phyloP scores from a whole-genome alignment of 148 eudicot species.

The Amaranthus palmeri region DNA sequence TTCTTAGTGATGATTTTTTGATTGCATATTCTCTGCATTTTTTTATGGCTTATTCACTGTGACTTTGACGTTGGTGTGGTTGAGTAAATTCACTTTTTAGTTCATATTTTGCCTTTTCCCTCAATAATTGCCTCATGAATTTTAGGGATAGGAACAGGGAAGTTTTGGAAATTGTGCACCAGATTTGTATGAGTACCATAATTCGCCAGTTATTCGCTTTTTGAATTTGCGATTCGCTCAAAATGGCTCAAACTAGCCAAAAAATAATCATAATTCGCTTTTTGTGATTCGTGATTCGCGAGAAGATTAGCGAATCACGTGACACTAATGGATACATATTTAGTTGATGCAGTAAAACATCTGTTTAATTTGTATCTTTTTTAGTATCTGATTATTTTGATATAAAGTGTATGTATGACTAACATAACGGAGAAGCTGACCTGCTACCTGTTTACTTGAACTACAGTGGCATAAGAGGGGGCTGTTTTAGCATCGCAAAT shows the following conservation, averaged over 20 bases:
- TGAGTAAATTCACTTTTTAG: neutral
- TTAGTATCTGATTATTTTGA: neutral
- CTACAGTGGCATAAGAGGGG: constrained; percentile 85
- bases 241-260: no score
- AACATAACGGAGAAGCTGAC: constrained; percentile 23
- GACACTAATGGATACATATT: neutral
- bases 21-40: constrained; percentile 2
- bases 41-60: neutral
- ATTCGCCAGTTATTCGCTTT: no score
- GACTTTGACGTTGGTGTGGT: neutral
- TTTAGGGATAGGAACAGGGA: no score
- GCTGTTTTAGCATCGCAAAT: constrained; percentile 91
- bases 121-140: neutral
- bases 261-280: no score
- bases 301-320: no score
- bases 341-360: neutral
- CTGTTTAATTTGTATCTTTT: neutral
- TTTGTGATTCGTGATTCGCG: no score
- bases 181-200: no score
- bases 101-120: neutral
- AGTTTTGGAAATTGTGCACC: no score
- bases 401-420: neutral
- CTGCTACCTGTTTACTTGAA: constrained; percentile 28
- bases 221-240: no score
- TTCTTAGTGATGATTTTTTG: neutral